Conservation (phyloP, 163 green algal genomes). For the Chlamydomonas reinhardtii region DNA sequence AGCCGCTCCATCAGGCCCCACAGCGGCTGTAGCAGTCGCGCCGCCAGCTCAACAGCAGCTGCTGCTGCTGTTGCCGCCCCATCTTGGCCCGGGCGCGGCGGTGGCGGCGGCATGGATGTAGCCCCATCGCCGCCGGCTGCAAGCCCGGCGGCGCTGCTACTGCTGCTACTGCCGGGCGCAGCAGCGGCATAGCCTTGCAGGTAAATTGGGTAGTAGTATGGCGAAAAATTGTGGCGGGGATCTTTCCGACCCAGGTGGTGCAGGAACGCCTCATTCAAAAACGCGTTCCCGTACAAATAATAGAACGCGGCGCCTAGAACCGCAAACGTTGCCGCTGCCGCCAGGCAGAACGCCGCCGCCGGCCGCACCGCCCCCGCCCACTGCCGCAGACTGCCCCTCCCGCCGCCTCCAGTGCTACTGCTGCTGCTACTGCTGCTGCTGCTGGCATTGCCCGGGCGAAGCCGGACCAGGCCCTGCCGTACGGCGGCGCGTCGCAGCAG, state of each 20-base stretch:
- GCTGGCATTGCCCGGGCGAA: too few species aligned
- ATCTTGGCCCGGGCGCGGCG: background rate
- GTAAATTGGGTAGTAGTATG: conserved; percentile 87
- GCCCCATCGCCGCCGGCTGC: too few species aligned
- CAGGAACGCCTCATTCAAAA: conserved; percentile 88
- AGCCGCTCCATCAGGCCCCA: conserved; percentile 39
- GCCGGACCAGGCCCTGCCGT: background rate
- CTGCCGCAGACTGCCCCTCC: background rate
- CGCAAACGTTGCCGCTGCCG: conserved; percentile 73
- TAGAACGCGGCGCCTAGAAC: conserved; percentile 73
- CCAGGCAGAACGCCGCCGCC: conserved; percentile 52
- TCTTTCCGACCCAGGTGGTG: conserved; percentile 88
- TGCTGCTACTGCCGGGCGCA: too few species aligned
- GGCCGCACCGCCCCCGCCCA: background rate
- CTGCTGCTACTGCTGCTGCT: too few species aligned
- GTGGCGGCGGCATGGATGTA: background rate
- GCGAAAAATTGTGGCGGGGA: conserved; percentile 93
- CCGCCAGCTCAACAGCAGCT: too few species aligned
- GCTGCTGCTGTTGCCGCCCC: background rate
- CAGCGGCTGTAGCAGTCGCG: background rate
- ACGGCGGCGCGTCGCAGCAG: conserved; percentile 52
- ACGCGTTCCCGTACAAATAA: conserved; percentile 80
- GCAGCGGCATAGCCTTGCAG: conserved; percentile 52
- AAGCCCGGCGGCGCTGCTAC: too few species aligned
- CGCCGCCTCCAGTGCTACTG: too few species aligned